Conservation (phyloP, 306 rosid genomes). For the Citrullus mucosospermus region DNA sequence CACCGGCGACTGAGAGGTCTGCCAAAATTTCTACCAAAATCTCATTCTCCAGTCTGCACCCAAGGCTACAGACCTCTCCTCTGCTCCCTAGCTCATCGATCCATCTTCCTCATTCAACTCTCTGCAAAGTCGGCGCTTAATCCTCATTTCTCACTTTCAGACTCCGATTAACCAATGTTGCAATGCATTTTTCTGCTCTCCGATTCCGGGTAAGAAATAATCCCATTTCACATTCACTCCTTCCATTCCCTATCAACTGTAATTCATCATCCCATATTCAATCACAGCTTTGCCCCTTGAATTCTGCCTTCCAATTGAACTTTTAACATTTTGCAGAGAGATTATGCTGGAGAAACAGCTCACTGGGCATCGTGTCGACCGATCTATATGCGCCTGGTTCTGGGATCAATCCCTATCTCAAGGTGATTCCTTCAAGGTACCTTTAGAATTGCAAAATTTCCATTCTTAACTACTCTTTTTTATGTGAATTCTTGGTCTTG, state of each 20-base stretch:
- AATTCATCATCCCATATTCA: background rate
- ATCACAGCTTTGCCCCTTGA: background rate
- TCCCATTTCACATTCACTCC: background rate
- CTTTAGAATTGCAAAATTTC: background rate
- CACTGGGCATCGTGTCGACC: constrained; percentile 90
- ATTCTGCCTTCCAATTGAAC: background rate
- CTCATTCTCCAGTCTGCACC: too few species aligned
- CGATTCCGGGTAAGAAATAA: constrained; percentile 66
- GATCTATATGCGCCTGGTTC: constrained; percentile 85
- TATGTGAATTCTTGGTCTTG: background rate
- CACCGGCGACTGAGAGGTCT: too few species aligned
- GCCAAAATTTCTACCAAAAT: too few species aligned
- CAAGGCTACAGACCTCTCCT: too few species aligned
- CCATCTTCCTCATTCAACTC: too few species aligned
- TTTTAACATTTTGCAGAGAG: constrained; percentile 37
- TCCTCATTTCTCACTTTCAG: background rate
- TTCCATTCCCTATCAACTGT: background rate
- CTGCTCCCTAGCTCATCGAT: too few species aligned
- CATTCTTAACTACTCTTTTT: background rate
- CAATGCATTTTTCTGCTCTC: constrained; percentile 96
- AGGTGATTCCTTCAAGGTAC: constrained; percentile 75
- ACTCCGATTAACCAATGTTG: constrained; percentile 38
- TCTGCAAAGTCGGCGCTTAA: too few species aligned
- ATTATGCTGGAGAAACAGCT: constrained; percentile 95
- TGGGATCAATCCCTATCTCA: constrained; percentile 79